Evolutionary conservation across 129 eudicot genomes (phyloP), one percentile per base, ranked within the genome.

Genomic region (Silybum marianum): DNA sequence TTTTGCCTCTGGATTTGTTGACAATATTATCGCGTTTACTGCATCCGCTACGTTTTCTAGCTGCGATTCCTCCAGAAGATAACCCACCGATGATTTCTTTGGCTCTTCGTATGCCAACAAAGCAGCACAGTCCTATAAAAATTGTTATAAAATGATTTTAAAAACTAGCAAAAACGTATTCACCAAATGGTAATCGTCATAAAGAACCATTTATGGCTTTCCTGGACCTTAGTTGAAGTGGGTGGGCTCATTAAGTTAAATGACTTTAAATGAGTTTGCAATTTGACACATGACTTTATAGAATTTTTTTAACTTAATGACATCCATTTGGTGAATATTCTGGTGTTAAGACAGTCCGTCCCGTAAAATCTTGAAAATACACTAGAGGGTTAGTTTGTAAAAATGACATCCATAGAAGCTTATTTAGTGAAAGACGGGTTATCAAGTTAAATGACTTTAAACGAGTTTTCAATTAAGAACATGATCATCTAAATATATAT

Each of bases 1-100:
- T 81, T 88, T 81, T 34, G 84, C 18, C 16, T 78, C 83, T 4
- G 97, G 97, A 83, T 92, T 89, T 36, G 93, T 83, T n/a, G 92
- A 82, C 79, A 95, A 80, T 30, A 91, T 74, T 85, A 84, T 78
- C 1, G 99, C 94, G 68, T 95, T 95, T 13, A 93, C 91, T 28
- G 98, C 94, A 88, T 95, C 99, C 0, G 99, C 99, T 75, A 95
- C 93, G 16, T 89, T 87, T 63, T 93, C 98, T 81, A 93, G 87
- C 79, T 95, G 99, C 19, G 95, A 77, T 0, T 91, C 92, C 78
- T 81, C 85, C 14, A 95, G 87, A 44, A 95, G 89, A 81, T 95
- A 91, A 14, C 99, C 98, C 66, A 93, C 87, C 13, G 95, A 13
- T 6, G 98, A 93, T 75, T 88, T 89, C 63, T 40, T 79, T 10